A percentile compares a stretch with the other conserved stretches of the same genome.
Evolutionary conservation across 2,329 filamentous ascomycete species (phyloP).

Genomic region (Daldinia sp.): DNA sequence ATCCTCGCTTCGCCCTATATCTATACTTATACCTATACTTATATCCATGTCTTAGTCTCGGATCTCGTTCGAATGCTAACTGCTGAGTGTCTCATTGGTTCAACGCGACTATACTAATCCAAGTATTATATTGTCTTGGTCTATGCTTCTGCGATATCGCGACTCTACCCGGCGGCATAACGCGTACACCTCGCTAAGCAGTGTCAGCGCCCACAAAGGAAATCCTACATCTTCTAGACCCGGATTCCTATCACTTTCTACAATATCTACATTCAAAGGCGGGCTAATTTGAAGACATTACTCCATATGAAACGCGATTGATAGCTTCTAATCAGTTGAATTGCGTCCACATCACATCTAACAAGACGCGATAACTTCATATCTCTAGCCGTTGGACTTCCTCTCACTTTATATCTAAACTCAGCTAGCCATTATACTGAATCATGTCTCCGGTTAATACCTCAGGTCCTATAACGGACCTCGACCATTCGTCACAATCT

Average conservation of each 20-base stretch:
- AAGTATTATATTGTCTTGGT: conserved; percentile 11
- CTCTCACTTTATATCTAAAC: conserved; percentile 9
- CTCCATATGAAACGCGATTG: conserved; percentile 28
- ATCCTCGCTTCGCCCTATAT: conserved; percentile 6
- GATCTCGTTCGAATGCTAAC: conserved; percentile 19
- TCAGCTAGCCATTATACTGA: conserved; percentile 6
- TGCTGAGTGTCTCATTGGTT: conserved; percentile 1
- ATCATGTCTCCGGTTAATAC: conserved; percentile 39
- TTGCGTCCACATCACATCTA: conserved; percentile 15
- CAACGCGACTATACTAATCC: conserved; percentile 23
- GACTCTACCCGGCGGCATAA: conserved; percentile 31
- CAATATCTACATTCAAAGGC: conserved; percentile 14
- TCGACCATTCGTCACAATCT: conserved; percentile 26
- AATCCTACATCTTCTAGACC: conserved; percentile 16
- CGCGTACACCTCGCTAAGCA: conserved; percentile 38
- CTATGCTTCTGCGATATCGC: conserved; percentile 12
- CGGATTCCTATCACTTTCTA: conserved; percentile 21
- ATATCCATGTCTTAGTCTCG: conserved; percentile 31
- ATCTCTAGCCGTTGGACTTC: conserved; percentile 8
- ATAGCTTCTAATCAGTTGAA: conserved; percentile 12
- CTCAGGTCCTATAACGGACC: conserved; percentile 23
- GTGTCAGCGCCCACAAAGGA: conserved; percentile 26
- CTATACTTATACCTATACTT: background rate
- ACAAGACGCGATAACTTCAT: conserved; percentile 36
- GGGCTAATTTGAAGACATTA: conserved; percentile 15